Conservation (phyloP, 495 filamentous ascomycete genomes). For the Echria macrotheca region DNA sequence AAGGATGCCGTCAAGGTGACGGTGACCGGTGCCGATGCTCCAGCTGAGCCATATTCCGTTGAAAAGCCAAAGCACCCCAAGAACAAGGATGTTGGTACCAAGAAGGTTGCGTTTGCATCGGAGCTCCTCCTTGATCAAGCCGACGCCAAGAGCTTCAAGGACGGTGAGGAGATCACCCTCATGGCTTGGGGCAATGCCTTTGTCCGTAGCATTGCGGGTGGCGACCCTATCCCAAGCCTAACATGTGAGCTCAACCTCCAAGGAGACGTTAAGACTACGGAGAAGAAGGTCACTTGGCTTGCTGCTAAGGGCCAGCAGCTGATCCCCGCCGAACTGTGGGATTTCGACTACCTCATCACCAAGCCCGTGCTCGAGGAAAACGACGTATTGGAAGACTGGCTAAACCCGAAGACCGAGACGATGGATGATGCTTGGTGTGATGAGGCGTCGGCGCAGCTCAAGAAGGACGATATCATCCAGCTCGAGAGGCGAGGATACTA, state of each 20-base stretch:
- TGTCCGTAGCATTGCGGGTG: constrained; percentile 53
- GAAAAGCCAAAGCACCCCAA: constrained; percentile 83
- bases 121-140: constrained; percentile 76
- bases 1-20: constrained; percentile 62
- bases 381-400: constrained; percentile 72
- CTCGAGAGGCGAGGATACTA: constrained; percentile 93
- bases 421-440: constrained; percentile 73
- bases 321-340: constrained; percentile 76
- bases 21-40: constrained; percentile 58
- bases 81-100: constrained; percentile 74
- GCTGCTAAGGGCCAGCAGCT: constrained; percentile 67
- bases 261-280: constrained; percentile 88
- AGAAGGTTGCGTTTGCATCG: constrained; percentile 72
- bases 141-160: constrained; percentile 73
- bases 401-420: constrained; percentile 71
- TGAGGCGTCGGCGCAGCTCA: constrained; percentile 67
- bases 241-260: constrained; percentile 77
- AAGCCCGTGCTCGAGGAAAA: constrained; percentile 85
- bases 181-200: constrained; percentile 97
- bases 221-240: constrained; percentile 57
- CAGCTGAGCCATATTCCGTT: constrained; percentile 57
- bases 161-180: constrained; percentile 86
- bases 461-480: constrained; percentile 83
- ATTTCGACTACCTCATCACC: constrained; percentile 88
- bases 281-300: constrained; percentile 94